A percentile compares a stretch with the other conserved stretches of the same genome.
These are phyloP conservation scores for Entomophthora muscae DNA, from an alignment of 371 early-diverging fungal genomes.

Conservation along the genomic window DNA sequence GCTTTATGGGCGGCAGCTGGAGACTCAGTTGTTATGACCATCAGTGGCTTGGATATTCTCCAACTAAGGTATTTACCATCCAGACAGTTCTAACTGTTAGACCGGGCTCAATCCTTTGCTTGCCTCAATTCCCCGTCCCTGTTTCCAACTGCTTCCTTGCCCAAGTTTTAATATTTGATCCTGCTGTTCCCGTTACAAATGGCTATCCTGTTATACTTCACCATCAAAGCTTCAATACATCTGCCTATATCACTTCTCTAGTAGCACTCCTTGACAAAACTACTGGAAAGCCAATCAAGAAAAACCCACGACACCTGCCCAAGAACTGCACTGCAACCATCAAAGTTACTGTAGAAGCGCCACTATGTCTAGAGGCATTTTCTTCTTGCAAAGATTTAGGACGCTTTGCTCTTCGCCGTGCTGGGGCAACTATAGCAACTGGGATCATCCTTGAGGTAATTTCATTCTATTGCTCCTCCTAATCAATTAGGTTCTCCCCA, in stretches of 20 bases:
- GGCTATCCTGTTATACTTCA: conserved; percentile 77
- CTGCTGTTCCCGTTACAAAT: conserved; percentile 72
- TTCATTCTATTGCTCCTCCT: too few relatives aligned
- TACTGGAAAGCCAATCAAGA: conserved; percentile 64
- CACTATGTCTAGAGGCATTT: conserved; percentile 73
- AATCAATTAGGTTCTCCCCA: too few relatives aligned
- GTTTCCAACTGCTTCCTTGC: conserved; percentile 55
- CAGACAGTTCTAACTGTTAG: conserved; percentile 14
- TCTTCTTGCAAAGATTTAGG: conserved; percentile 73
- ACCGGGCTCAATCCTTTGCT: conserved; percentile 62
- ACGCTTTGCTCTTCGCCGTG: conserved; percentile 69
- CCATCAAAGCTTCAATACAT: conserved; percentile 58
- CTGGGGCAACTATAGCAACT: conserved; percentile 76
- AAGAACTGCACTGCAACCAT: conserved; percentile 71
- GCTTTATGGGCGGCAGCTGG: conserved; percentile 84
- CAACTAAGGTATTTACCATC: conserved; percentile 33
- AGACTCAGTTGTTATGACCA: conserved; percentile 61
- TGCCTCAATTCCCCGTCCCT: conserved; percentile 40
- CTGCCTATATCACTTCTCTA: conserved; percentile 54
- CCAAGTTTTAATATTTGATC: conserved; percentile 82
- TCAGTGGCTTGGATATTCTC: conserved; percentile 60
- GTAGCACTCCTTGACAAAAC: conserved; percentile 54
- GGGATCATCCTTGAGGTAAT: conserved; percentile 59
- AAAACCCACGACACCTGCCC: conserved; percentile 61
- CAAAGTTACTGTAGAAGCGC: conserved; percentile 43